phyloP scores from a whole-genome alignment of 805 yeast species.

The Tetrapisispora namnaoensis region DNA sequence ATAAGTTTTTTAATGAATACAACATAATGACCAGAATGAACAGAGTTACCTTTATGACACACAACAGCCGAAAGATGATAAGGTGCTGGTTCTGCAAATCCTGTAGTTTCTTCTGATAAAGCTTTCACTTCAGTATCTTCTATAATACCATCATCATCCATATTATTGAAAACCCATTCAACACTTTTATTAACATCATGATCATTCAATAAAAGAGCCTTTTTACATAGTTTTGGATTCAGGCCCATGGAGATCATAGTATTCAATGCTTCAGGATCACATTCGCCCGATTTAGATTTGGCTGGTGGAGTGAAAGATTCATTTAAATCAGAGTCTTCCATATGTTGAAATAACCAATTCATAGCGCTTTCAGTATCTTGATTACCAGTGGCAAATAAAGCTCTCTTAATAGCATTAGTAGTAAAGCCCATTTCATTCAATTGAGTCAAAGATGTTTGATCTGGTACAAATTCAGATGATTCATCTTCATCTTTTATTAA shows the following conservation, averaged over 20 bases:
- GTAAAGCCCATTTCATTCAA: slow-evolving; percentile 85
- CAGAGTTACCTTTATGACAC: slow-evolving; percentile 83
- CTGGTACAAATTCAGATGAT: slow-evolving; percentile 39
- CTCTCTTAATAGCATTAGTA: slow-evolving; percentile 51
- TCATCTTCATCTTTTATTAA: slow-evolving; percentile 20
- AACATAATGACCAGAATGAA: slow-evolving; percentile 90
- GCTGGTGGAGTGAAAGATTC: slow-evolving; percentile 38
- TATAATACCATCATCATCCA: slow-evolving; percentile 64
- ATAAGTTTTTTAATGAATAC: slow-evolving; percentile 47
- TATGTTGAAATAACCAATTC: slow-evolving; percentile 83
- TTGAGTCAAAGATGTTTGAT: slow-evolving; percentile 42
- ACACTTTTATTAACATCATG: slow-evolving; percentile 67
- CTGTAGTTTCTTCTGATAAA: slow-evolving; percentile 6
- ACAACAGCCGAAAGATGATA: slow-evolving; percentile 50
- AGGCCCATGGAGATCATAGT: slow-evolving; percentile 63
- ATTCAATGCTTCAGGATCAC: slow-evolving; percentile 21
- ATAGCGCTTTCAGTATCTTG: slow-evolving; percentile 56
- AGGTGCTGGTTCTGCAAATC: slow-evolving; percentile 7
- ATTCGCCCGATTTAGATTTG: background rate
- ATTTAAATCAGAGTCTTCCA: slow-evolving; percentile 78
- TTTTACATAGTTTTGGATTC: slow-evolving; percentile 48
- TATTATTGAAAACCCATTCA: slow-evolving; percentile 82
- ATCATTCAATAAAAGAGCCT: slow-evolving; percentile 53
- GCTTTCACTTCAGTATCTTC: slow-evolving; percentile 18
- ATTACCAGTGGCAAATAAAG: slow-evolving; percentile 61